A percentile compares a stretch with the other conserved stretches of the same genome.
Conservation (phyloP, 345 rosid species). For the Citrus cavaleriei region DNA sequence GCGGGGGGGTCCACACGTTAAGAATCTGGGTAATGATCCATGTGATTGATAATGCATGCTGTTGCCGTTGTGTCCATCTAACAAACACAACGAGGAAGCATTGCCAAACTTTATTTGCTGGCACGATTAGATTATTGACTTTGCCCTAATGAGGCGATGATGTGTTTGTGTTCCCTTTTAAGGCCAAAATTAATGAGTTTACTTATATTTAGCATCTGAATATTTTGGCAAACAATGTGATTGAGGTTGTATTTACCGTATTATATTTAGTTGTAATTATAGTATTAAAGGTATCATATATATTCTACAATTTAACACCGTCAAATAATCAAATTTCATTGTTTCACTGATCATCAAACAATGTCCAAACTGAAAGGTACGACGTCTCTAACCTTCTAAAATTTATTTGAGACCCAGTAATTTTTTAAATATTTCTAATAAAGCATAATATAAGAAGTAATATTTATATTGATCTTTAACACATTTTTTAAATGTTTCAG, state of each 20-base stretch:
- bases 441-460: too few relatives aligned
- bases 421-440: too few relatives aligned
- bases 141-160: neutral
- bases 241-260: neutral
- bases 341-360: too few relatives aligned
- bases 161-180: neutral
- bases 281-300: too few relatives aligned
- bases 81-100: neutral
- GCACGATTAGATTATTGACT: neutral
- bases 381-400: too few relatives aligned
- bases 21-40: slow-evolving; percentile 5
- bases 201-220: neutral
- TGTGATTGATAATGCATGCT: neutral
- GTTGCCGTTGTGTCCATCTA: neutral
- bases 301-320: too few relatives aligned
- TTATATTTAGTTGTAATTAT: too few relatives aligned
- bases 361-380: too few relatives aligned
- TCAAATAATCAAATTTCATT: too few relatives aligned
- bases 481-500: too few relatives aligned
- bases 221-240: neutral
- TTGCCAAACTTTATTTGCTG: neutral
- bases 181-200: neutral
- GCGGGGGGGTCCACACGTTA: slow-evolving; percentile 12
- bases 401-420: too few relatives aligned
- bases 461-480: too few relatives aligned